Conservation (phyloP, 2,329 filamentous ascomycete species). For the Plenodomus tracheiphilus region DNA sequence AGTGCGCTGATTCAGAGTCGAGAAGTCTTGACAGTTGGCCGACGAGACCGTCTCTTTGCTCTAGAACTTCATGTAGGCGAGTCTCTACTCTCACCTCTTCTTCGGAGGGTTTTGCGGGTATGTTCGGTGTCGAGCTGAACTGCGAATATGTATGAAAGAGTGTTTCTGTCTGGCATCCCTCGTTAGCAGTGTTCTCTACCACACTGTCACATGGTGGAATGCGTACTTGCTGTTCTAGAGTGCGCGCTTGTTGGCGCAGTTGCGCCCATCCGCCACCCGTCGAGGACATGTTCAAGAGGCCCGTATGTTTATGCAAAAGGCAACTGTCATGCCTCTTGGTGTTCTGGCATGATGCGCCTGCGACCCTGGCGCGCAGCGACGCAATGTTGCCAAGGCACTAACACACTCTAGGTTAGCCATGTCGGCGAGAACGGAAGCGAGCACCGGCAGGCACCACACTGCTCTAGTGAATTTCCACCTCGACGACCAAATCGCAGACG, state of each 20-base stretch:
- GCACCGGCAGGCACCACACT: background rate
- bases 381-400: constrained; percentile 29
- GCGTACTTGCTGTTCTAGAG: constrained; percentile 83
- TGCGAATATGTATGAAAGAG: constrained; percentile 87
- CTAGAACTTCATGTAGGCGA: constrained; percentile 81
- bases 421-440: constrained; percentile 21
- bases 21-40: constrained; percentile 83
- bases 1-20: constrained; percentile 86
- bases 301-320: constrained; percentile 1
- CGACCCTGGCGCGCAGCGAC: constrained; percentile 20
- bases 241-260: constrained; percentile 87
- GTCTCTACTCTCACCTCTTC: constrained; percentile 80
- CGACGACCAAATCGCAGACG: constrained; percentile 32
- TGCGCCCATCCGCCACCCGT: constrained; percentile 75
- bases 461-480: background rate
- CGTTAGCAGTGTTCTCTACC: constrained; percentile 22
- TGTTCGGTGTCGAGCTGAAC: constrained; percentile 77
- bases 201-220: constrained; percentile 3
- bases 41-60: constrained; percentile 85
- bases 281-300: constrained; percentile 38
- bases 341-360: constrained; percentile 26
- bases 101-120: constrained; percentile 80
- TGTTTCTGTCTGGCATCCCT: constrained; percentile 70
- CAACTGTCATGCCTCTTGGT: constrained; percentile 12
- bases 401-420: background rate